phyloP scores from a whole-genome alignment of 1,139 yeast species.

The Scheffersomyces illinoinensis region DNA sequence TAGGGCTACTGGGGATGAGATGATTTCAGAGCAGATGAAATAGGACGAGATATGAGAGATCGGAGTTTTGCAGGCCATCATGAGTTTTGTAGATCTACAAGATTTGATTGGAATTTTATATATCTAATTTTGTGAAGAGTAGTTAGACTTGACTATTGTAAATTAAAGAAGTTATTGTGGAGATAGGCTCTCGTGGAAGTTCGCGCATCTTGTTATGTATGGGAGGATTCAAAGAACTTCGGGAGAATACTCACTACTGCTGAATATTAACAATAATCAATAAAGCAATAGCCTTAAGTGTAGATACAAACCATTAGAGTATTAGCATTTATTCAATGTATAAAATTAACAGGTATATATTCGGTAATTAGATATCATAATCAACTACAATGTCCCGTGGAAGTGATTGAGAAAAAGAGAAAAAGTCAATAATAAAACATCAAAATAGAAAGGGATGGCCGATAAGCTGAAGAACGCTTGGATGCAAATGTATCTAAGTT shows the following conservation, averaged over 20 bases:
- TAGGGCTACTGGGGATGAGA: neutral
- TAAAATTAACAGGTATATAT: neutral
- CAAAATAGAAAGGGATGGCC: neutral
- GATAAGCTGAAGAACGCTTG: neutral
- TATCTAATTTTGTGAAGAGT: neutral
- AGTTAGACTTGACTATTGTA: neutral
- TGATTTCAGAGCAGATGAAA: neutral
- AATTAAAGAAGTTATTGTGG: neutral
- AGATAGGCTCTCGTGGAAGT: neutral
- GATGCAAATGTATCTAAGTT: neutral
- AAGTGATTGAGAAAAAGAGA: neutral
- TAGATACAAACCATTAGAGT: neutral
- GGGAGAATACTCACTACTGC: no score
- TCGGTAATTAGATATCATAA: neutral
- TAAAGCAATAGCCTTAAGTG: no score
- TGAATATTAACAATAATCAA: no score
- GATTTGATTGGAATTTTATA: neutral
- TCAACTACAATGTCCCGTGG: neutral
- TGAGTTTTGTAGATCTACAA: neutral
- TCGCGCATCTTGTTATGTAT: neutral
- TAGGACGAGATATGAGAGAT: neutral
- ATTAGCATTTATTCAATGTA: neutral
- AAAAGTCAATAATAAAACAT: neutral
- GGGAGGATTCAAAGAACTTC: neutral
- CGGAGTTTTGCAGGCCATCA: neutral